phyloP scores from a whole-genome alignment of 352 stramenopile genomes.

The Halophytophthora polymorphica region DNA sequence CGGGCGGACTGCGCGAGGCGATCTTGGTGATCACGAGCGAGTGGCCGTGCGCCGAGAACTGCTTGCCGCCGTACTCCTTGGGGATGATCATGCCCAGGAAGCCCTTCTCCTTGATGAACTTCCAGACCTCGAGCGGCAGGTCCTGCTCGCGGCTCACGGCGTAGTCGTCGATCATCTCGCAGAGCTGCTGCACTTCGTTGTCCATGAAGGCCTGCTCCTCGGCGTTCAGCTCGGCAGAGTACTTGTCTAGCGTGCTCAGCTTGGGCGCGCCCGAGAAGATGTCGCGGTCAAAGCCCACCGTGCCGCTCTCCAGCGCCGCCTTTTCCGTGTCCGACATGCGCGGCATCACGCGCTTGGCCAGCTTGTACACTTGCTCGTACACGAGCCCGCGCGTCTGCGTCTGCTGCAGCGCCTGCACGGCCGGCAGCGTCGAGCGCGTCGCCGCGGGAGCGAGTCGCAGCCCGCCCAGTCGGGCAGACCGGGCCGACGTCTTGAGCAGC shows the following conservation, averaged over 20 bases:
- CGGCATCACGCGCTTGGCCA: constrained; percentile 94
- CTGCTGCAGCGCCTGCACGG: constrained; percentile 56
- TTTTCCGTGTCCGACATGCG: constrained; percentile 95
- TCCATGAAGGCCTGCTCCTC: constrained; percentile 96
- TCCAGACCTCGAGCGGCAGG: constrained; percentile 91
- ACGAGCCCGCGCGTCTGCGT: constrained; percentile 73
- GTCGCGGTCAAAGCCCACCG: constrained; percentile 97
- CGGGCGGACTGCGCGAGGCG: constrained; percentile 88
- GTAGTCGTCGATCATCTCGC: constrained; percentile 96
- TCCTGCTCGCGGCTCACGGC: constrained; percentile 90
- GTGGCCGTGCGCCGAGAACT: constrained; percentile 90
- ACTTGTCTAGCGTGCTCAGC: constrained; percentile 92
- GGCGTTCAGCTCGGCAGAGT: constrained; percentile 88
- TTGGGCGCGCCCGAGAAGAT: constrained; percentile 95
- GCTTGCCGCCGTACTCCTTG: constrained; percentile 92
- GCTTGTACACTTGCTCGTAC: constrained; percentile 90
- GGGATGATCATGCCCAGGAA: constrained; percentile 99
- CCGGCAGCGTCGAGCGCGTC: constrained; percentile 33
- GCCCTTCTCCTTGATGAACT: constrained; percentile 95
- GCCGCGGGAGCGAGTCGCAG: constrained; percentile 18
- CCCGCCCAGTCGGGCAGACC: constrained; percentile 17
- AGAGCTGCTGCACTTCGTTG: constrained; percentile 95
- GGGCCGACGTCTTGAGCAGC: constrained; percentile 25
- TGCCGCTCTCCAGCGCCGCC: constrained; percentile 93
- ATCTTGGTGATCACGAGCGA: constrained; percentile 93